Base-by-base conservation (phyloP, 2,329 filamentous ascomycete genomes). In the Aspergillaceae sp. region DNA sequence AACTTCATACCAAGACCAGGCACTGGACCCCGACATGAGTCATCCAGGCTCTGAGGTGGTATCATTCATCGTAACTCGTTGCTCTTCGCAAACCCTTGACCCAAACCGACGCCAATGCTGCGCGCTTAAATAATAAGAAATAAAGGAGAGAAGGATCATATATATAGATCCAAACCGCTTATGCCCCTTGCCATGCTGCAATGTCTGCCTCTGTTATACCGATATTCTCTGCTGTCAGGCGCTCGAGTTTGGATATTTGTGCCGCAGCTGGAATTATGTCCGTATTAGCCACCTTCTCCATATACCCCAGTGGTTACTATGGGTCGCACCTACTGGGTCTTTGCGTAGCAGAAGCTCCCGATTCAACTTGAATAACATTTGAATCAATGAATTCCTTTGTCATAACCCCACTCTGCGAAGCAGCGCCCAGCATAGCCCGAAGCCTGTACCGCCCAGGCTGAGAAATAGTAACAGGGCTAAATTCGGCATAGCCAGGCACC, bases 361-460 rank as follows among this genome's bases (percentile, higher is more conserved):
- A 51, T 42, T 61, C 55, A 29, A 64, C 61, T 47, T 60, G 48
- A 29, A 65, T 62, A 26, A 63, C 46, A 0, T 45, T 47, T 30
- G 62, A 64, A 41, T 65, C 62, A 26, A 59, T 51, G 44, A 48
- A 63, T 19, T 57, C 61, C 42, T 57, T 58, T 1, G 59, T 62
- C 5, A 56, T 53, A 3, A 64, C 57, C 1, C 60, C 62, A 29
- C 55, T 55, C 26, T 48, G 46, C 1, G 60, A 61, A 9, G 60
- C 57, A 8, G 55, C 55, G 5, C 56, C 59, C 27, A 64, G 48
- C 55, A 63, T 63, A n/a, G 63, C 54, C 5, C 62, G 58, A 40
- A 65, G 34, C 1, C 56, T 55, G 37, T 63, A 65, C 35, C 52
- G 56, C 2, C 62, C 62, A 3, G 62, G 59, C 32, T 50, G 73